These are phyloP conservation scores for Podospora pseudoanserina DNA, from an alignment of 495 filamentous ascomycete genomes.

Conservation along the genomic window DNA sequence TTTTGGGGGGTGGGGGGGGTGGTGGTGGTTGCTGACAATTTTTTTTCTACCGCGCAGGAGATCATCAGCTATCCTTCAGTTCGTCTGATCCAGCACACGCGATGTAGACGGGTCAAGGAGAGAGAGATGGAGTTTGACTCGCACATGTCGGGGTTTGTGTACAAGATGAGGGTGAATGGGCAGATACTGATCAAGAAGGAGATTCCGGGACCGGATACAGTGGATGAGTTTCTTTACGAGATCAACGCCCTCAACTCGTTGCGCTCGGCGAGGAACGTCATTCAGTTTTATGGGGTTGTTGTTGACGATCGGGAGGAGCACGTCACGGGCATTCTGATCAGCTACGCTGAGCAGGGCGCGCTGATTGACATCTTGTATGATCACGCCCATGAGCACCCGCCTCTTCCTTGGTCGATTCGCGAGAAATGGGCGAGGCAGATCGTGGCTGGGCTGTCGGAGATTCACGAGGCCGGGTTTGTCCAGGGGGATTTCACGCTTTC, in stretches of 20 bases:
- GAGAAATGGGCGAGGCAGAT: constrained; percentile 94
- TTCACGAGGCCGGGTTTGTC: constrained; percentile 94
- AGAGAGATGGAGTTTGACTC: constrained; percentile 77
- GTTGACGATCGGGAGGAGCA: constrained; percentile 70
- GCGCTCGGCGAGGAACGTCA: constrained; percentile 69
- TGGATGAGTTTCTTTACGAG: constrained; percentile 97
- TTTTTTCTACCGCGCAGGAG: constrained; percentile 47
- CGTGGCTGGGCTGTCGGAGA: constrained; percentile 82
- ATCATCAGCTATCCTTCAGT: constrained; percentile 83
- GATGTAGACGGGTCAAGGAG: constrained; percentile 65
- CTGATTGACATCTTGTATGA: constrained; percentile 91
- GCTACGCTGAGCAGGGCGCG: constrained; percentile 81
- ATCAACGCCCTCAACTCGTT: constrained; percentile 88
- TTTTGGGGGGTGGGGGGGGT: neutral
- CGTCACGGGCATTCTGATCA: constrained; percentile 89
- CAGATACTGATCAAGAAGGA: constrained; percentile 90
- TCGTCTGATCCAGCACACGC: constrained; percentile 70
- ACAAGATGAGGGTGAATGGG: constrained; percentile 74
- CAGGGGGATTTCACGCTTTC: constrained; percentile 97
- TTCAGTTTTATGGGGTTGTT: constrained; percentile 83
- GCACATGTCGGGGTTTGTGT: constrained; percentile 95
- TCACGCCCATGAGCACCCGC: constrained; percentile 42
- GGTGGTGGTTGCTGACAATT: neutral
- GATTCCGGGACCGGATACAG: constrained; percentile 91
- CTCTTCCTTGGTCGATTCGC: constrained; percentile 67